Conservation (phyloP, 2,329 filamentous ascomycete species). For the Fusarium xylarioides region DNA sequence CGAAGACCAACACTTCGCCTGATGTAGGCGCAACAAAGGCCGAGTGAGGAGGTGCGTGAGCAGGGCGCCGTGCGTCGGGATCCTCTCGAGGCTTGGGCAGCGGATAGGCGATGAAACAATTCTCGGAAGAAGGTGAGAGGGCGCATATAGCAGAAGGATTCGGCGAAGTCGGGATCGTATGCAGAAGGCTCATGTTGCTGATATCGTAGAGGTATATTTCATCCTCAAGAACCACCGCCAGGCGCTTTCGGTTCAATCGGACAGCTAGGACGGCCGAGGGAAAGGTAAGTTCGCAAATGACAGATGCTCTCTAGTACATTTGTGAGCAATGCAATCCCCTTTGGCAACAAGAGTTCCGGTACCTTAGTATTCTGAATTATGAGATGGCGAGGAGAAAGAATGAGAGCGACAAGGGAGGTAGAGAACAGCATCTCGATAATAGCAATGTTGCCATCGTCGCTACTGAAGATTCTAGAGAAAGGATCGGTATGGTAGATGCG, state of each 20-base stretch:
- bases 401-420: constrained; percentile 92
- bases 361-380: constrained; percentile 99
- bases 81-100: constrained; percentile 78
- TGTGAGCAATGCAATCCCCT: constrained; percentile 23
- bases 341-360: constrained; percentile 31
- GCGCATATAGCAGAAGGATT: constrained; percentile 93
- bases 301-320: constrained; percentile 66
- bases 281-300: constrained; percentile 98
- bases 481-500: constrained; percentile 97
- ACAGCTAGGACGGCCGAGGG: constrained; percentile 96
- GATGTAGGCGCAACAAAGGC: constrained; percentile 84
- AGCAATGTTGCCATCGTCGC: constrained; percentile 92
- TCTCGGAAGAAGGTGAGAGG: constrained; percentile 91
- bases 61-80: constrained; percentile 66
- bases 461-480: constrained; percentile 93
- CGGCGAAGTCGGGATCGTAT: constrained; percentile 92
- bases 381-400: constrained; percentile 88
- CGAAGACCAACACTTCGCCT: constrained; percentile 92
- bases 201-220: constrained; percentile 99
- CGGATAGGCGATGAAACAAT: constrained; percentile 95
- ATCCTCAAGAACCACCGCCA: constrained; percentile 93
- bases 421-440: constrained; percentile 99
- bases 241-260: constrained; percentile 89
- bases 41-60: constrained; percentile 84
- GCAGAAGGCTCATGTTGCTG: constrained; percentile 94